Conservation (phyloP, 441 rosid genomes). For the Populus trichocarpa region DNA sequence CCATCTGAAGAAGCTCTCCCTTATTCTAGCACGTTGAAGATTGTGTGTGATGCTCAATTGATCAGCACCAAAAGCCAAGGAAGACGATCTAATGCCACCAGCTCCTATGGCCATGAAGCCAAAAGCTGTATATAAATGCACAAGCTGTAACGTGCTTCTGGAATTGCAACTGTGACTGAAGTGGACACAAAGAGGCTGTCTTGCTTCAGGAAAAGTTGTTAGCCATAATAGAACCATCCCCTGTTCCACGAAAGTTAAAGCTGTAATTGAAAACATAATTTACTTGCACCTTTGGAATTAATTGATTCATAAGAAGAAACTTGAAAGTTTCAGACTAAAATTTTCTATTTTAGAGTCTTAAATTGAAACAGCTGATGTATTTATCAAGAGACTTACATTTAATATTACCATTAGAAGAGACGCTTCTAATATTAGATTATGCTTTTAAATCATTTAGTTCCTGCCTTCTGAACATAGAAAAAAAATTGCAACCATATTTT, state of each 20-base stretch:
- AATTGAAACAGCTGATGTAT: too few species aligned
- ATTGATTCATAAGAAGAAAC: too few species aligned
- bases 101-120: slow-evolving; percentile 52
- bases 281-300: too few species aligned
- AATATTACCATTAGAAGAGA: too few species aligned
- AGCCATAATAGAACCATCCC: slow-evolving; percentile 15
- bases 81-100: slow-evolving; percentile 56
- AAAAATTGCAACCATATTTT: too few species aligned
- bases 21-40: neutral
- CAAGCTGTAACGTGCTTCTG: slow-evolving; percentile 31
- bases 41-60: slow-evolving; percentile 4
- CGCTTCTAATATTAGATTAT: too few species aligned
- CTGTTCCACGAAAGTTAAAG: neutral
- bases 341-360: too few species aligned
- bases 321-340: too few species aligned
- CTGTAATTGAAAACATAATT: too few species aligned
- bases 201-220: slow-evolving; percentile 41
- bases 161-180: slow-evolving; percentile 29
- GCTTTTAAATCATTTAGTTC: too few species aligned
- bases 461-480: too few species aligned
- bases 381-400: too few species aligned
- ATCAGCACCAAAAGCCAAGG: slow-evolving; percentile 40
- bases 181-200: slow-evolving; percentile 35
- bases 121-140: slow-evolving; percentile 40
- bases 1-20: slow-evolving; percentile 29